Evolutionary conservation across 2,329 filamentous ascomycete genomes (phyloP).

Genomic region (Huntiella decipiens): DNA sequence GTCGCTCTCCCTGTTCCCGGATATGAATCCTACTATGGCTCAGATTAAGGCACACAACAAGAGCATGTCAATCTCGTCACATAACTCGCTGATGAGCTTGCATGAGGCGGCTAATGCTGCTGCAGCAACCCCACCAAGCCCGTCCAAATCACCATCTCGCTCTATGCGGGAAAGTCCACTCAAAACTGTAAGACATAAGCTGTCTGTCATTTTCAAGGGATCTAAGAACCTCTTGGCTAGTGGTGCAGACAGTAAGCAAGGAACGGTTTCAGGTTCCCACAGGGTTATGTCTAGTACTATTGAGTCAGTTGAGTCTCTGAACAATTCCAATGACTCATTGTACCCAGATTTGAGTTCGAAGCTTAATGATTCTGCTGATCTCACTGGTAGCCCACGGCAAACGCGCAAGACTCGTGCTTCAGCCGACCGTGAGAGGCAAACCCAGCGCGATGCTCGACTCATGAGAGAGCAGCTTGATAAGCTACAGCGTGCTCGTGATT

Average conservation of each 20-base stretch:
- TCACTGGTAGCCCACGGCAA: constrained; percentile 20
- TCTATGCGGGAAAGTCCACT: constrained; percentile 54
- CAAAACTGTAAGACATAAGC: constrained; percentile 80
- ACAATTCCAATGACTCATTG: constrained; percentile 18
- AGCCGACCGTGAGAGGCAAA: constrained; percentile 43
- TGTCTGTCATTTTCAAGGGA: constrained; percentile 77
- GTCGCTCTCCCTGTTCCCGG: constrained; percentile 38
- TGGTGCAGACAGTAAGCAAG: constrained; percentile 44
- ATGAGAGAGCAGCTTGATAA: constrained; percentile 41
- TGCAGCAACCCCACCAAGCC: constrained; percentile 23
- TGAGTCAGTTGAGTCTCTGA: constrained; percentile 31
- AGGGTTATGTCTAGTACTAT: constrained; percentile 25
- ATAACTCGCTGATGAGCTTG: constrained; percentile 26
- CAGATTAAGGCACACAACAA: constrained; percentile 14
- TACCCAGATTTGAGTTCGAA: constrained; percentile 25
- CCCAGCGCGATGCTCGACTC: constrained; percentile 44
- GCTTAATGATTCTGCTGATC: constrained; percentile 2
- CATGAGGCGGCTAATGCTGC: constrained; percentile 16
- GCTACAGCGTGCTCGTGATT: constrained; percentile 47
- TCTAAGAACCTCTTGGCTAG: constrained; percentile 75
- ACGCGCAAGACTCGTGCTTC: constrained; percentile 37
- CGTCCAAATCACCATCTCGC: constrained; percentile 37
- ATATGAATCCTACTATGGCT: constrained; percentile 13
- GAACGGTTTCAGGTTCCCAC: constrained; percentile 34
- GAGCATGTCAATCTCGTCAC: constrained; percentile 32